These are phyloP conservation scores for Coniosporium tulheliwenetii DNA, from an alignment of 2,329 filamentous ascomycete species.

Conservation along the genomic window DNA sequence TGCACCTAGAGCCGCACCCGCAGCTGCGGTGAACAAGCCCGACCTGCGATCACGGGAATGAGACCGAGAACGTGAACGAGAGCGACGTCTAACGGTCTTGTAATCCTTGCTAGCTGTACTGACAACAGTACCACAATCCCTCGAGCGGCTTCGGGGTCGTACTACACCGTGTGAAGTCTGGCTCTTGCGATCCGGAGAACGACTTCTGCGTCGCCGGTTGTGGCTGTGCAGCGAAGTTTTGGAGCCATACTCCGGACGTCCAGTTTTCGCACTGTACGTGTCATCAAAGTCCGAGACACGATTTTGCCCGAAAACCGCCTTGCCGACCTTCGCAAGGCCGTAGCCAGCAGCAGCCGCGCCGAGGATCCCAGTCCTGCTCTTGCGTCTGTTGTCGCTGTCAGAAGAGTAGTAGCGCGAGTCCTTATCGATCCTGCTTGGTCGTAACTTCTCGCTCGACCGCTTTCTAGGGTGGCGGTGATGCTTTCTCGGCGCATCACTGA, in stretches of 20 bases:
- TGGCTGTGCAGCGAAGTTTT: conserved; percentile 10
- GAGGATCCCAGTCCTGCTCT: conserved; percentile 30
- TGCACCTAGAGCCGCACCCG: conserved; percentile 21
- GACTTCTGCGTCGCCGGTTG: conserved; percentile 9
- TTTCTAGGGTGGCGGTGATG: conserved; percentile 36
- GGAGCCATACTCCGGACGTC: conserved; percentile 19
- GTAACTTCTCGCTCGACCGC: conserved; percentile 12
- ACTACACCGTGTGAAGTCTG: conserved; percentile 28
- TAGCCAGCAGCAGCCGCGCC: conserved; percentile 24
- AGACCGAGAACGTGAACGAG: conserved; percentile 15
- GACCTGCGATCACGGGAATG: conserved; percentile 6
- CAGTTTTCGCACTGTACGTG: conserved; percentile 42
- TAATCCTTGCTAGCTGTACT: conserved; percentile 19
- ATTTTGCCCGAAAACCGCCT: conserved; percentile 34
- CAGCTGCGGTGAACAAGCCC: conserved; percentile 18
- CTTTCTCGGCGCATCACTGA: conserved; percentile 41
- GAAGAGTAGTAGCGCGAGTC: conserved; percentile 40
- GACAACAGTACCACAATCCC: conserved; percentile 14
- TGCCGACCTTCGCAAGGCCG: conserved; percentile 34
- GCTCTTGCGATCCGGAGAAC: conserved; percentile 23
- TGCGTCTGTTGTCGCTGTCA: conserved; percentile 30
- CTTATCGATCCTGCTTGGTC: conserved; percentile 38
- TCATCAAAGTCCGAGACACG: conserved; percentile 41
- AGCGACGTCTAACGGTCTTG: conserved; percentile 17
- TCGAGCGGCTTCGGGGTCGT: conserved; percentile 20